phyloP scores from a whole-genome alignment of 1,284 basidiomycete genomes.

The Fomitopsis palustris region DNA sequence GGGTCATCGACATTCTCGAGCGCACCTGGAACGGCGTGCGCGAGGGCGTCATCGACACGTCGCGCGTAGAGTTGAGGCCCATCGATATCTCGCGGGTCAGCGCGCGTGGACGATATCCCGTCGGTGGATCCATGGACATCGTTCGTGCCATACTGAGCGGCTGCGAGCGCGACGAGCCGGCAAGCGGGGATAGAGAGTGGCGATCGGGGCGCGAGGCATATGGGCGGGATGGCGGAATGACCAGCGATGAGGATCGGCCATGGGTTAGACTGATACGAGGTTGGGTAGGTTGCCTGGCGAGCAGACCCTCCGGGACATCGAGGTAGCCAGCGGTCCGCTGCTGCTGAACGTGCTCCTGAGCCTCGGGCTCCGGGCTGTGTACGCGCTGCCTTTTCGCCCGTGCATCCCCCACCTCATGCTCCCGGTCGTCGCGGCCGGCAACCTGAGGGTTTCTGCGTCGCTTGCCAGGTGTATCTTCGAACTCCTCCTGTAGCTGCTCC shows the following conservation, averaged over 20 bases:
- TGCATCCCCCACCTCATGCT: constrained; percentile 18
- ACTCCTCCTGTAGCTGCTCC: constrained; percentile 14
- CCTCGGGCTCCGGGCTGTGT: constrained; percentile 20
- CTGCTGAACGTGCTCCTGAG: constrained; percentile 7
- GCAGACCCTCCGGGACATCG: constrained; percentile 23
- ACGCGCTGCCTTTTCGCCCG: constrained; percentile 28
- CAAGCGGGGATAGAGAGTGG: constrained; percentile 19
- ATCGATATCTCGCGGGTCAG: constrained; percentile 29
- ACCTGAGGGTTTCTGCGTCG: constrained; percentile 15
- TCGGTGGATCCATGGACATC: constrained; percentile 28
- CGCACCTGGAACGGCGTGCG: constrained; percentile 48
- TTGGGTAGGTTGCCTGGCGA: constrained; percentile 8
- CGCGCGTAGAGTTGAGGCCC: constrained; percentile 29
- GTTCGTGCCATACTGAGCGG: constrained; percentile 17
- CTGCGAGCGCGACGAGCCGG: constrained; percentile 13
- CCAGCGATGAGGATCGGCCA: constrained; percentile 21
- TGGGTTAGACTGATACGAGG: constrained; percentile 12
- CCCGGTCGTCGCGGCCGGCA: constrained; percentile 13
- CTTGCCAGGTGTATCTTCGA: constrained; percentile 22
- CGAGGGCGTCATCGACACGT: constrained; percentile 39
- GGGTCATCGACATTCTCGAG: constrained; percentile 64
- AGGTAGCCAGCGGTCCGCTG: constrained; percentile 19
- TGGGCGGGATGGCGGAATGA: constrained; percentile 10
- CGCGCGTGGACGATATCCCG: constrained; percentile 13
- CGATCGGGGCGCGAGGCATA: constrained; percentile 12